Conservation (phyloP, 1,284 basidiomycete genomes). For the Amylostereum chailletii region DNA sequence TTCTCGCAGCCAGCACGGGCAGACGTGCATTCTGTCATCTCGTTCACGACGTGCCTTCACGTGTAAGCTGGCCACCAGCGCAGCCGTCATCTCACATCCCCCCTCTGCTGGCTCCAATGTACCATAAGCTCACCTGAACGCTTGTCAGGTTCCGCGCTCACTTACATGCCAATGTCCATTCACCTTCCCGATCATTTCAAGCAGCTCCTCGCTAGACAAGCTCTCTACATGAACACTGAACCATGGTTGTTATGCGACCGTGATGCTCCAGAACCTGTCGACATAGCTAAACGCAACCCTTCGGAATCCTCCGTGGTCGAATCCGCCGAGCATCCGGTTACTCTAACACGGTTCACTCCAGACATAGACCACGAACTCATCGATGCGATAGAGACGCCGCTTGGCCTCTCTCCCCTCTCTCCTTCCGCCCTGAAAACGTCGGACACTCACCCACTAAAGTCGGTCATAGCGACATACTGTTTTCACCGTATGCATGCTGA, state of each 20-base stretch:
- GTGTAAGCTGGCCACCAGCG: no score
- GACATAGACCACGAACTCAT: conserved; percentile 39
- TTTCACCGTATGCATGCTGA: conserved; percentile 10
- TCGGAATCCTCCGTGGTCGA: conserved; percentile 12
- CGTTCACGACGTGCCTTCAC: no score
- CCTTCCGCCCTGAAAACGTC: conserved; percentile 57
- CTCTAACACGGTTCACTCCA: conserved; percentile 7
- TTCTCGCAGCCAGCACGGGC: no score
- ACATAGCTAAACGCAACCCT: conserved; percentile 6
- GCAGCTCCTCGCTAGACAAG: conserved; percentile 54
- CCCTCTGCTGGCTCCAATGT: no score
- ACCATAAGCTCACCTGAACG: no score
- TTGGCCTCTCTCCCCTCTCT: conserved; percentile 20
- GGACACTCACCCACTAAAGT: conserved; percentile 81
- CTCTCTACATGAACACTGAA: conserved; percentile 28
- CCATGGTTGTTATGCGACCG: conserved; percentile 46
- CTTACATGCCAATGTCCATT: conserved; percentile 66
- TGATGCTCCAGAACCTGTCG: conserved; percentile 2
- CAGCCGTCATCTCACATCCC: no score
- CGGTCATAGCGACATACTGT: conserved; percentile 16
- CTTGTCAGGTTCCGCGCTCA: conserved; percentile 39
- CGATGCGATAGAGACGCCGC: conserved; percentile 42
- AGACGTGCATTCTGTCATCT: no score
- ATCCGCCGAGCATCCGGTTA: conserved; percentile 16
- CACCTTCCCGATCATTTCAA: conserved; percentile 58